phyloP scores from a whole-genome alignment of 192 early-diverging fungal species.

The Endogone sp. region DNA sequence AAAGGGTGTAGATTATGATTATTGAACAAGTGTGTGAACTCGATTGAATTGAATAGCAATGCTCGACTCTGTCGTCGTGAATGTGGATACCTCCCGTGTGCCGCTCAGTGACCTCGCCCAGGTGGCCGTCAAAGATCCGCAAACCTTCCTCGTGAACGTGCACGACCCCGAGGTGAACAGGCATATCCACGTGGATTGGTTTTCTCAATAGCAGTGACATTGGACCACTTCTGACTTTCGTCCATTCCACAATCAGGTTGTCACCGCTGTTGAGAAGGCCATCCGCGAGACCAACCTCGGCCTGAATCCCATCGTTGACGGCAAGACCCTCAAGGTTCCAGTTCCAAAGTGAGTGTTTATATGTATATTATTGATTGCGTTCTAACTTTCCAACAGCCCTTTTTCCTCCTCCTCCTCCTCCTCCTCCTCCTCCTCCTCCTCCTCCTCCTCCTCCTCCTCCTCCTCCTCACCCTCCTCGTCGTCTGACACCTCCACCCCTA shows the following conservation, averaged over 20 bases:
- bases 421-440: neutral
- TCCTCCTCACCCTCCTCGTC: constrained; percentile 34
- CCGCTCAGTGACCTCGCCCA: constrained; percentile 65
- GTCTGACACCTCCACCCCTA: constrained; percentile 30
- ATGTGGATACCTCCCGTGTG: constrained; percentile 48
- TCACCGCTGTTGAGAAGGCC: constrained; percentile 63
- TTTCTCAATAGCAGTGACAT: neutral
- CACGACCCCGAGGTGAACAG: constrained; percentile 64
- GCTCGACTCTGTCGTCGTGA: constrained; percentile 66
- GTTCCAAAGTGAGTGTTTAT: constrained; percentile 69
- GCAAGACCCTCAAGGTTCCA: constrained; percentile 67
- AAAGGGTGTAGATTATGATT: neutral
- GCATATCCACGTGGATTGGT: neutral
- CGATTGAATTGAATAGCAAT: constrained; percentile 37
- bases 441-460: constrained; percentile 14
- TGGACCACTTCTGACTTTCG: neutral
- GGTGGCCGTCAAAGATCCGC: constrained; percentile 78
- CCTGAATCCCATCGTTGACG: constrained; percentile 75
- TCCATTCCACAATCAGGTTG: constrained; percentile 9
- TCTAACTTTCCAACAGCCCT: neutral
- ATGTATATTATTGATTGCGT: neutral
- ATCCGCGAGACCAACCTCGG: constrained; percentile 75
- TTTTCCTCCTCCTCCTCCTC: neutral
- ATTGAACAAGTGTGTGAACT: neutral
- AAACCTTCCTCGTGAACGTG: constrained; percentile 74